Base-by-base conservation (phyloP, 2,329 filamentous ascomycete species). In the Drechmeria coniospora region DNA sequence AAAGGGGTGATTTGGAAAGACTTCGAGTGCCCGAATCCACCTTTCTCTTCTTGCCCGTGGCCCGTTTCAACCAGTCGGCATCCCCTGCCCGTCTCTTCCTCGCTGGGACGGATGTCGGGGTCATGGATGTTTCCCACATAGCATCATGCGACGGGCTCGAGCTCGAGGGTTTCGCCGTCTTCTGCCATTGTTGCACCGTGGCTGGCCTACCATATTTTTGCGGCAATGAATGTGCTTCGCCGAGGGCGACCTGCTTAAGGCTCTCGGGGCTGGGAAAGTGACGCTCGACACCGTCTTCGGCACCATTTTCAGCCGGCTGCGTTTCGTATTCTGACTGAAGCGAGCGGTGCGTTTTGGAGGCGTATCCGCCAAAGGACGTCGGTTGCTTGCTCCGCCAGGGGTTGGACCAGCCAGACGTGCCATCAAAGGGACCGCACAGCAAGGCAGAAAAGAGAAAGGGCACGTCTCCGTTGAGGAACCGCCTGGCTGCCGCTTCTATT, bases 361-460 rank as follows among this genome's bases (percentile, higher is more conserved):
- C n/a, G n/a, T n/a, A n/a, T n/a, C n/a, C n/a, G n/a, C n/a, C n/a
- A n/a, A n/a, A n/a, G n/a, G n/a, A n/a, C n/a, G n/a, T n/a, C n/a
- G n/a, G n/a, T n/a, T n/a, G 28, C 15, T 32, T 31, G 15, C 32
- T 38, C 17, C 31, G 29, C 51, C 51, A 54, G 5, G 51, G 51
- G 25, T 54, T 54, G 4, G 37, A 27, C 49, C 48, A 52, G 21
- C 43, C 39, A 5, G 43, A 41, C 6, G 26, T 36, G 18, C 30
- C 22, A 14, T 63, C 57, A 36, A 80, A 77, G 0, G 76, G 77
- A 1, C 76, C 77, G 33, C 53, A 61, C 3, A 81, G 53, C 5
- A 53, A 49, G 6, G 76, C 66, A 9, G 77, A 76, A 3, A 74
- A 45, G 3, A 84, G 56, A 15, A 65, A 42, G 0, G 75, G 62